These are phyloP conservation scores for Helichrysum umbraculigerum DNA, from an alignment of 129 eudicot genomes.

Conservation along the genomic window DNA sequence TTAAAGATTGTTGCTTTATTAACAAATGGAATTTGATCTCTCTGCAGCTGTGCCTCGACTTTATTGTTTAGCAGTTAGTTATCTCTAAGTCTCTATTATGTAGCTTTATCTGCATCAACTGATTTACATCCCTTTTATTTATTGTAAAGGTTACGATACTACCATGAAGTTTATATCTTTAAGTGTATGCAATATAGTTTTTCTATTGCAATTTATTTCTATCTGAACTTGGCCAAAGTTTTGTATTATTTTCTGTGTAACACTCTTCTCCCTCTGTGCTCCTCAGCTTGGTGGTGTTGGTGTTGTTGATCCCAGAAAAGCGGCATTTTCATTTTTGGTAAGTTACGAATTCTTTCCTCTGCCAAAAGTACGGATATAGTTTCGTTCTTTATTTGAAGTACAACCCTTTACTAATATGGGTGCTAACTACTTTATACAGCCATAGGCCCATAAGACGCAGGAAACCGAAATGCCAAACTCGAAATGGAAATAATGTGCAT, in stretches of 20 bases:
- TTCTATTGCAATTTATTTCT: not conserved
- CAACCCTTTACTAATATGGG: conserved; percentile 9
- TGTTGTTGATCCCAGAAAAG: conserved; percentile 74
- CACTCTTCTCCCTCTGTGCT: conserved; percentile 17
- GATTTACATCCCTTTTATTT: no score
- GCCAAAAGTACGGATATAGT: conserved; percentile 4
- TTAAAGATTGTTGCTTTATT: no score
- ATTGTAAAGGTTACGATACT: no score
- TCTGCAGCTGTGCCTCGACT: no score
- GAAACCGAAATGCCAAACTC: conserved; percentile 36
- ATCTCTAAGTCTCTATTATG: no score
- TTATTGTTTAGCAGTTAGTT: no score
- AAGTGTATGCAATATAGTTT: not conserved
- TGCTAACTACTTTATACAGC: conserved; percentile 39
- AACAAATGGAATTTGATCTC: no score
- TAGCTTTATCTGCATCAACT: no score
- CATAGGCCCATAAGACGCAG: conserved; percentile 49
- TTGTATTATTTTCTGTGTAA: conserved; percentile 19
- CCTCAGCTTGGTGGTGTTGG: conserved; percentile 63
- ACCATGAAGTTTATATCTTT: no score
- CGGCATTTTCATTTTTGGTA: conserved; percentile 71
- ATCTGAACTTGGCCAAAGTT: conserved; percentile 6
- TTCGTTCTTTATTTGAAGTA: not conserved
- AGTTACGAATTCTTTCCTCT: conserved; percentile 4
- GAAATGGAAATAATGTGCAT: conserved; percentile 52